Conservation (phyloP, 2,329 filamentous ascomycete genomes). For the Esteya vermicola region DNA sequence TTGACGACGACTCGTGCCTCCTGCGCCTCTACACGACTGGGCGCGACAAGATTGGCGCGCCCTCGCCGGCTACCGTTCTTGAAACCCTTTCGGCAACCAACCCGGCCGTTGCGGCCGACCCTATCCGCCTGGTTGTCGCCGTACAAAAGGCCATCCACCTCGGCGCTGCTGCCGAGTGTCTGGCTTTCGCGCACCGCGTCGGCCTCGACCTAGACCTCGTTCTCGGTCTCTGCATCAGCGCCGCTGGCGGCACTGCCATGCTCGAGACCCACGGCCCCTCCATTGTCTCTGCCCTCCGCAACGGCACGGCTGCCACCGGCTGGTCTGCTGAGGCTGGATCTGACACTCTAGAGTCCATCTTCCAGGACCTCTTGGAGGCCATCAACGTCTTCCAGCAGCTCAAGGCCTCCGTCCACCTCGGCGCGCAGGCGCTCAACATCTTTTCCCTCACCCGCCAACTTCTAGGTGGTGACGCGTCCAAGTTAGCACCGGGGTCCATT, state of each 20-base stretch:
- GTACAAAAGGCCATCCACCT: slow-evolving; percentile 29
- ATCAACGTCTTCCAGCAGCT: slow-evolving; percentile 27
- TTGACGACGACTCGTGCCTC: slow-evolving; percentile 29
- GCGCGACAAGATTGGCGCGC: slow-evolving; percentile 14
- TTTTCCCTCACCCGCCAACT: slow-evolving; percentile 17
- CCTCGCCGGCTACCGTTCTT: not conserved
- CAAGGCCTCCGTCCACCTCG: slow-evolving; percentile 25
- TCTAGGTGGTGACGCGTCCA: slow-evolving; percentile 1
- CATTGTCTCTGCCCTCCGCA: slow-evolving; percentile 22
- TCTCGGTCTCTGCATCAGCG: slow-evolving; percentile 28
- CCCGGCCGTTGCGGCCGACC: not conserved
- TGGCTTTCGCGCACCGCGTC: slow-evolving; percentile 25
- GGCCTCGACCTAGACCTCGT: slow-evolving; percentile 30
- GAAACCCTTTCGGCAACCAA: not conserved
- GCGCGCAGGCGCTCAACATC: slow-evolving; percentile 23
- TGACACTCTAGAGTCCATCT: slow-evolving; percentile 16
- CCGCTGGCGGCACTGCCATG: slow-evolving; percentile 27
- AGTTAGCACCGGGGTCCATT: slow-evolving; percentile 11
- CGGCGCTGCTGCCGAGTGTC: slow-evolving; percentile 26
- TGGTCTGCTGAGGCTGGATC: slow-evolving; percentile 9
- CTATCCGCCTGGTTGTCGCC: slow-evolving; percentile 18
- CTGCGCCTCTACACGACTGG: slow-evolving; percentile 27
- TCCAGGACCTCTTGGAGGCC: slow-evolving; percentile 19
- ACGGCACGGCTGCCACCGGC: slow-evolving; percentile 11
- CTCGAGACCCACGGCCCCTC: slow-evolving; percentile 22